phyloP scores from a whole-genome alignment of 2,329 filamentous ascomycete species.

The Alternaria sp. region DNA sequence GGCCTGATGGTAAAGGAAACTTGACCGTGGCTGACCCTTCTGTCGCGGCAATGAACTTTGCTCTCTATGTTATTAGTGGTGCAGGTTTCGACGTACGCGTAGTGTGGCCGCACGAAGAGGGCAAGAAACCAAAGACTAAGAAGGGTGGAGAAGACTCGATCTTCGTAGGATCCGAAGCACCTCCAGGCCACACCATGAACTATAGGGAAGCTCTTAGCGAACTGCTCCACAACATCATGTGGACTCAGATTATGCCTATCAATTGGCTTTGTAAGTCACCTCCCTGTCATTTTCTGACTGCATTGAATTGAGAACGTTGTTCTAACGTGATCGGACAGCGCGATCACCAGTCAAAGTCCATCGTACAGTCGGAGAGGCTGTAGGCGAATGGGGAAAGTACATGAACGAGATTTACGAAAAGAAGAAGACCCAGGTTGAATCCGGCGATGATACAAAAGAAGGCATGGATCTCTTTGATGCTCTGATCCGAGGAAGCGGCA shows the following conservation, averaged over 20 bases:
- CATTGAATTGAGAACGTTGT: too few relatives aligned
- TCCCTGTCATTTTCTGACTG: not conserved
- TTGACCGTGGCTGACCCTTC: constrained; percentile 66
- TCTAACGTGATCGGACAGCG: constrained; percentile 23
- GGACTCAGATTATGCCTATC: constrained; percentile 67
- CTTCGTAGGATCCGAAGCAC: constrained; percentile 43
- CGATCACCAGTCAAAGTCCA: constrained; percentile 57
- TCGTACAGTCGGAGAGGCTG: constrained; percentile 63
- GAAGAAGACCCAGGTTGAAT: constrained; percentile 61
- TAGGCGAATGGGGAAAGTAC: constrained; percentile 72
- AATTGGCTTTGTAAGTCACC: constrained; percentile 62
- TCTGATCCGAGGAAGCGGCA: constrained; percentile 47
- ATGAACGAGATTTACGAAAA: constrained; percentile 73
- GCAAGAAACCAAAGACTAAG: constrained; percentile 47
- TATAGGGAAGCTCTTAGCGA: constrained; percentile 70
- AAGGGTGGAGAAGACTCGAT: constrained; percentile 39
- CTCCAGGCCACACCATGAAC: constrained; percentile 61
- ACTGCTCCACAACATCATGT: constrained; percentile 70
- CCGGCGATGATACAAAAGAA: constrained; percentile 47
- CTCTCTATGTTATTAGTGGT: constrained; percentile 68
- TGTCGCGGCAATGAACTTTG: constrained; percentile 71
- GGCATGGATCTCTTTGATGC: constrained; percentile 66
- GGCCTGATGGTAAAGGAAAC: constrained; percentile 33
- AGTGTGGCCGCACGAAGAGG: constrained; percentile 66
- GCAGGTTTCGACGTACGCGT: constrained; percentile 75